A percentile compares a stretch with the other conserved stretches of the same genome.
Evolutionary conservation across 2,329 filamentous ascomycete genomes (phyloP).

Genomic region (Xylariaceae sp.): DNA sequence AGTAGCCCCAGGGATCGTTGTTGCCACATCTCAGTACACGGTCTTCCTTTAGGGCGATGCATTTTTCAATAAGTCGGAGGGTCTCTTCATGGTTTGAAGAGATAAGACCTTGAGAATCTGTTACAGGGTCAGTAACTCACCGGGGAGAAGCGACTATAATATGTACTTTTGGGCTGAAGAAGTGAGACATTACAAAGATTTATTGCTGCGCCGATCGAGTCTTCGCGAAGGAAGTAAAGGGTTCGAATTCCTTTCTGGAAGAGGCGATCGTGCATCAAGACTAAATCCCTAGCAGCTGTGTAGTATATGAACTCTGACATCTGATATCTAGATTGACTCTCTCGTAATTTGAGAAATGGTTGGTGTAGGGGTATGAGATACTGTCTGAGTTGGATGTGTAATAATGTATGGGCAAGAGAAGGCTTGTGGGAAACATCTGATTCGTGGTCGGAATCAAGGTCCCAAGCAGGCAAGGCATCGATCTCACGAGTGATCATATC

Average conservation of each 20-base stretch:
- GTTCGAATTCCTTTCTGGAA: constrained; percentile 56
- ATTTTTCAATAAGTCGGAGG: constrained; percentile 58
- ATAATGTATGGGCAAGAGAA: constrained; percentile 54
- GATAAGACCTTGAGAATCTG: constrained; percentile 56
- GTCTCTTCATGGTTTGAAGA: constrained; percentile 59
- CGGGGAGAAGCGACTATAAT: neutral
- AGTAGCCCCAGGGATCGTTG: constrained; percentile 62
- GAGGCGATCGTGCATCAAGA: constrained; percentile 58
- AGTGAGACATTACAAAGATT: constrained; percentile 59
- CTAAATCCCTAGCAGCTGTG: constrained; percentile 57
- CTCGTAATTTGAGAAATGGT: constrained; percentile 56
- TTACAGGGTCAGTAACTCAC: constrained; percentile 14
- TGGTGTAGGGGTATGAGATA: constrained; percentile 61
- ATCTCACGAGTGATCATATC: constrained; percentile 60
- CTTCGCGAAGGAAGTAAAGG: constrained; percentile 58
- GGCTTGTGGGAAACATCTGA: constrained; percentile 48
- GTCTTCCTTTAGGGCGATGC: constrained; percentile 58
- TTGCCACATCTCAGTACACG: constrained; percentile 58
- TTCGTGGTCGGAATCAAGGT: constrained; percentile 38
- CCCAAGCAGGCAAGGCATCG: constrained; percentile 56
- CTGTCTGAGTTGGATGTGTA: constrained; percentile 58
- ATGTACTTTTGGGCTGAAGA: constrained; percentile 49
- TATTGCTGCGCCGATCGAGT: constrained; percentile 56
- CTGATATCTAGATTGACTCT: constrained; percentile 58
- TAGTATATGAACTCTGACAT: constrained; percentile 62